Evolutionary conservation across 139 green algal species (phyloP).

Genomic region (Closterium sp.): DNA sequence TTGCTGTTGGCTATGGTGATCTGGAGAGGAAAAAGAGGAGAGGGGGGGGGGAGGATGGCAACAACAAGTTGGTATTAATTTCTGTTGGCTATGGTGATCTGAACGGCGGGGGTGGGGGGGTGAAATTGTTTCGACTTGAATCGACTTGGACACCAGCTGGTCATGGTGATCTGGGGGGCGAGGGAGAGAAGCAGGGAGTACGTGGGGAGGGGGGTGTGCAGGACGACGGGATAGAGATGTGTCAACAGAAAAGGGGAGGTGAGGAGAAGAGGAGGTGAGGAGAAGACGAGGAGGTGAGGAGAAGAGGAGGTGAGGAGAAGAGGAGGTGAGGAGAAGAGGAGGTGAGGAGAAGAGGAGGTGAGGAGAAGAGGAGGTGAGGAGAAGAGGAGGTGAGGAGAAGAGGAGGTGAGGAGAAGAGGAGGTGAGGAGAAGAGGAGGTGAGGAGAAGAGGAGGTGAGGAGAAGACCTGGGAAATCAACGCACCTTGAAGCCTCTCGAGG

Average conservation of each 20-base stretch:
- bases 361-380: background rate
- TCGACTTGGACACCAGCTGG: too few relatives aligned
- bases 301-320: constrained; percentile 11
- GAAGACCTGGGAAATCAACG: background rate
- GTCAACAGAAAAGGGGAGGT: too few relatives aligned
- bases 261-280: background rate
- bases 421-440: constrained; percentile 32
- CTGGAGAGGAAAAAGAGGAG: too few relatives aligned
- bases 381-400: constrained; percentile 13
- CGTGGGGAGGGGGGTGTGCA: background rate
- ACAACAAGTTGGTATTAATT: too few relatives aligned
- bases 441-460: constrained; percentile 35
- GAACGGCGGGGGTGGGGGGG: too few relatives aligned
- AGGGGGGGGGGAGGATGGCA: too few relatives aligned
- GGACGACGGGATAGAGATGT: too few relatives aligned
- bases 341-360: constrained; percentile 39
- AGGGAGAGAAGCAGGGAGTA: background rate
- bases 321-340: constrained; percentile 20
- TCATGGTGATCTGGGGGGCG: constrained; percentile 30
- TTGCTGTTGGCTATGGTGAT: constrained; percentile 46
- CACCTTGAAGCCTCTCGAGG: constrained; percentile 28
- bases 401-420: constrained; percentile 10
- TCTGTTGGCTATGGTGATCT: too few relatives aligned
- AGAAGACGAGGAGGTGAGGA: constrained; percentile 25
- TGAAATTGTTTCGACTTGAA: too few relatives aligned